Base-by-base conservation (phyloP, 768 basidiomycete species). In the Imleria badia region DNA sequence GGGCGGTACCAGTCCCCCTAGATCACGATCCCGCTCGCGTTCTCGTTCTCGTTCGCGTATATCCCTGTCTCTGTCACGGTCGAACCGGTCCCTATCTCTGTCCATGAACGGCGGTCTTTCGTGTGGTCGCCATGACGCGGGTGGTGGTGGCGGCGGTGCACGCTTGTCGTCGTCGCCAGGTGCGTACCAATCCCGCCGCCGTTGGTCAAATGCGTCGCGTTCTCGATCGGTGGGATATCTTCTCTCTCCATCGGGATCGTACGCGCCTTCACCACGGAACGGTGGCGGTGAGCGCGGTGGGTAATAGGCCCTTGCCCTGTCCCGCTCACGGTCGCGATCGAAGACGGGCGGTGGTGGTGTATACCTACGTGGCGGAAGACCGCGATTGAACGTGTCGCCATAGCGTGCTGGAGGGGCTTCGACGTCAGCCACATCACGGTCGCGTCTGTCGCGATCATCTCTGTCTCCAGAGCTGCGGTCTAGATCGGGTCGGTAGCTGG, bases 91-190 rank as follows among this genome's bases (percentile, higher is more conserved):
- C 31, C 76, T 68, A 36, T 76, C 75, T 45, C 61, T 63, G 15
- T 68, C 66, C 47, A 59, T 4, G 20, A 60, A 43, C 14, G 66
- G 46, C 0, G 60, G 65, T 48, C 74, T 63, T 3, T 80, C 78
- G 65, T 73, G 75, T 17, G 64, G 53, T 50, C 69, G 64, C 70
- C 62, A 72, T 14, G 58, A 41, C 13, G 59, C 55, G 14, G 56
- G 58, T 3, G 48, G 44, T 3, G 45, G 40, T 1, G 55, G 60
- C 8, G 31, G 20, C 12, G 50, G 50, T 36, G 51, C 61, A 51
- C 75, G 68, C 47, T 76, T 76, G 49, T 78, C 77, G 34, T 79
- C 75, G 7, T 78, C 75, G 38, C 74, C 72, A 44, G 69, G 65
- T 26, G 60, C 65, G 35, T 66, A 66, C 63, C 69, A 67, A 13